Percentiles rank a stretch among this genome's conserved stretches.
These are phyloP conservation scores for Trichoderma gracile DNA, from an alignment of 2,329 filamentous ascomycete species.

Conservation along the genomic window DNA sequence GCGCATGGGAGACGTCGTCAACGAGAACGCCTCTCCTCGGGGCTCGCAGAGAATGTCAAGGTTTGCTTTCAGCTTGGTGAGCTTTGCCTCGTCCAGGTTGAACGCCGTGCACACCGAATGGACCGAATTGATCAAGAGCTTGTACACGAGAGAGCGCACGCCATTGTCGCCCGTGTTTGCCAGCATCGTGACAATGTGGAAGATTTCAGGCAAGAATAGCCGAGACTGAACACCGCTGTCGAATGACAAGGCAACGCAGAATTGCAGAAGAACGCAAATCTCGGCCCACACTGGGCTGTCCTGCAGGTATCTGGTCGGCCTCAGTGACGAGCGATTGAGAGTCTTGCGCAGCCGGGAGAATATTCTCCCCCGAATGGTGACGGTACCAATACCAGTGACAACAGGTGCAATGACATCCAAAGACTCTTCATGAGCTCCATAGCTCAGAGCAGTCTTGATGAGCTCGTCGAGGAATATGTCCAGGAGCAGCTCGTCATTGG, in stretches of 20 bases:
- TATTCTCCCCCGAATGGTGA: conserved; percentile 65
- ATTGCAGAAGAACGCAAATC: conserved; percentile 65
- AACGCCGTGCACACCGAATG: conserved; percentile 69
- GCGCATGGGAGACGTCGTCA: conserved; percentile 46
- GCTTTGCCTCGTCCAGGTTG: conserved; percentile 58
- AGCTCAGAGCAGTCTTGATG: conserved; percentile 60
- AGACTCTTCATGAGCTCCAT: conserved; percentile 59
- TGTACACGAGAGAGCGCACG: conserved; percentile 60
- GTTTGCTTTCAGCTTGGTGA: conserved; percentile 56
- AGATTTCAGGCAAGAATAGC: conserved; percentile 67
- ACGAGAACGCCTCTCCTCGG: conserved; percentile 58
- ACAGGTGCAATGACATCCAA: conserved; percentile 63
- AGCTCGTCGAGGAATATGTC: conserved; percentile 69
- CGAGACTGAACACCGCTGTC: conserved; percentile 68
- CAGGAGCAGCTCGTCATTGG: conserved; percentile 63
- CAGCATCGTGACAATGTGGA: conserved; percentile 70
- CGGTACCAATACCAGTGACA: conserved; percentile 62
- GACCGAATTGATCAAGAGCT: conserved; percentile 65
- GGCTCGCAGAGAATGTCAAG: conserved; percentile 62
- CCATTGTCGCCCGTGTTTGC: conserved; percentile 63
- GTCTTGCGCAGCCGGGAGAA: conserved; percentile 66
- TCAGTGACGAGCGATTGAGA: conserved; percentile 65
- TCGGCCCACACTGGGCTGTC: conserved; percentile 71
- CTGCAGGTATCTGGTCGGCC: conserved; percentile 64
- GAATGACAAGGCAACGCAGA: conserved; percentile 67